phyloP scores from a whole-genome alignment of 2,329 filamentous ascomycete species.

The Penicillium crustosum region DNA sequence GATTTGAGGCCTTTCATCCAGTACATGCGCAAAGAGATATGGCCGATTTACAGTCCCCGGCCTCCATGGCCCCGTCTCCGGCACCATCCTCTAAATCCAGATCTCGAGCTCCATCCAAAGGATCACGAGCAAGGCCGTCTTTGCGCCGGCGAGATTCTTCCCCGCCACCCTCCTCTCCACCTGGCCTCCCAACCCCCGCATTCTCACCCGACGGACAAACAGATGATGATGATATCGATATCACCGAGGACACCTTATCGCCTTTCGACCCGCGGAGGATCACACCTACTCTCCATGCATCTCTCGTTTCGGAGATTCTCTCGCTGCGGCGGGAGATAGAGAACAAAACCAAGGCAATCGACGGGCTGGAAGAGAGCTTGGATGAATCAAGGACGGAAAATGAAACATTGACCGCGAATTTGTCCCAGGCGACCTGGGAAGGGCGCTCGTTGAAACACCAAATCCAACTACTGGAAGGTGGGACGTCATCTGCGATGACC shows the following conservation, averaged over 20 bases:
- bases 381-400: constrained; percentile 71
- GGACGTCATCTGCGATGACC: constrained; percentile 79
- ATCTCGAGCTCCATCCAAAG: constrained; percentile 19
- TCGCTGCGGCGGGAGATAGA: constrained; percentile 84
- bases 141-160: constrained; percentile 68
- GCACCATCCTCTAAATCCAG: constrained; percentile 54
- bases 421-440: constrained; percentile 70
- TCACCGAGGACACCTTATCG: constrained; percentile 65
- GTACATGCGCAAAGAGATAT: constrained; percentile 24
- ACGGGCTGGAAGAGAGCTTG: constrained; percentile 74
- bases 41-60: constrained; percentile 51
- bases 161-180: constrained; percentile 63
- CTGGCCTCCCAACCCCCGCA: constrained; percentile 50
- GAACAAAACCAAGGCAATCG: constrained; percentile 82
- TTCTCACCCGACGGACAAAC: constrained; percentile 39
- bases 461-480: constrained; percentile 80
- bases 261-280: constrained; percentile 88
- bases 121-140: constrained; percentile 56
- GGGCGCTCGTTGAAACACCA: constrained; percentile 79
- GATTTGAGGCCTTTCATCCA: constrained; percentile 13
- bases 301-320: constrained; percentile 90
- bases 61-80: constrained; percentile 61
- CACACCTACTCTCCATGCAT: constrained; percentile 92
- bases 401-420: constrained; percentile 64
- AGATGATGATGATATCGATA: constrained; percentile 33